These are phyloP conservation scores for Wallacemonas rigidus DNA, from an alignment of 208 protist species.

Conservation along the genomic window DNA sequence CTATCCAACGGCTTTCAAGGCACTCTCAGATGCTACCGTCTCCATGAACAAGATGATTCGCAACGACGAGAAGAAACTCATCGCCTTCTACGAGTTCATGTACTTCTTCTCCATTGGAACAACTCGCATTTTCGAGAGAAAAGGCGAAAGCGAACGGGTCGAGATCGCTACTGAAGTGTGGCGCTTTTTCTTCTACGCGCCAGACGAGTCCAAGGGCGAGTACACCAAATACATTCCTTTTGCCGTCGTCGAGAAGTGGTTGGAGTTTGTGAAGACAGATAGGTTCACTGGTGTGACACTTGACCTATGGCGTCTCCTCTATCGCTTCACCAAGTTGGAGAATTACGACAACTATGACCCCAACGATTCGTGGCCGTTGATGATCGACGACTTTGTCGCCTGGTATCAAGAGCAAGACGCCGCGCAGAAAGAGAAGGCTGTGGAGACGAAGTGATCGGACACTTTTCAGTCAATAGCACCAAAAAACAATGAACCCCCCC, in stretches of 20 bases:
- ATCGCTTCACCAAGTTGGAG: constrained; percentile 54
- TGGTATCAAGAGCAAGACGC: constrained; percentile 29
- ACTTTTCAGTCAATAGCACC: too few species aligned
- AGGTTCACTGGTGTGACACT: constrained; percentile 34
- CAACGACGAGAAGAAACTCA: constrained; percentile 26
- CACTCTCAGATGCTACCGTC: constrained; percentile 26
- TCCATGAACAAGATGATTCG: constrained; percentile 30
- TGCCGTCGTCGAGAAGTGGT: constrained; percentile 48
- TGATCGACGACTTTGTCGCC: constrained; percentile 83
- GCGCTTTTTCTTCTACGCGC: constrained; percentile 53
- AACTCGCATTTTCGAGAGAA: constrained; percentile 19
- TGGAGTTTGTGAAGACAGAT: constrained; percentile 45
- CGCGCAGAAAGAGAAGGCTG: neutral
- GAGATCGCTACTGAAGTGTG: constrained; percentile 70
- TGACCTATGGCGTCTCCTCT: constrained; percentile 77
- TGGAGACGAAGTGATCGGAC: too few species aligned
- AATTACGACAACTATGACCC: constrained; percentile 62
- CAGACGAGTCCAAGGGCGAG: constrained; percentile 18
- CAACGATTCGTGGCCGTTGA: constrained; percentile 75
- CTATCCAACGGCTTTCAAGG: constrained; percentile 35
- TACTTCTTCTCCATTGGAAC: constrained; percentile 49
- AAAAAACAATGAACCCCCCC: too few species aligned
- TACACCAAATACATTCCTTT: constrained; percentile 59
- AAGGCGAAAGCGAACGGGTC: constrained; percentile 28
- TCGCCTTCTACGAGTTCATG: constrained; percentile 60